These are phyloP conservation scores for Phalaenopsis equestris DNA, from an alignment of 106 monocot species.

Conservation along the genomic window DNA sequence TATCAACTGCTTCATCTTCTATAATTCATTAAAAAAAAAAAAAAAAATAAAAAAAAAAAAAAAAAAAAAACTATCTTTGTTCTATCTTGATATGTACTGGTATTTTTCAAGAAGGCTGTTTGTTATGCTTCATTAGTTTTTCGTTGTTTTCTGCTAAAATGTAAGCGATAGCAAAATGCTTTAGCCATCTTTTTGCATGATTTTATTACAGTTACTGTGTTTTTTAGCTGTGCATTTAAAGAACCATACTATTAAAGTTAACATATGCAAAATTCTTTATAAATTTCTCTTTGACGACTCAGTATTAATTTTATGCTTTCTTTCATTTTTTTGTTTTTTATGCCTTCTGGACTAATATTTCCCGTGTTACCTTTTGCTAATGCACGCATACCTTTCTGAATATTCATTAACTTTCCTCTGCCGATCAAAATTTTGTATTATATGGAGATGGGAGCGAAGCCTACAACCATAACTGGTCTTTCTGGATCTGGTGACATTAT, in stretches of 20 bases:
- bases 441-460: conserved; percentile 90
- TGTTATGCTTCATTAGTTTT: neutral
- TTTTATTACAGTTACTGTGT: neutral
- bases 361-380: neutral
- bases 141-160: neutral
- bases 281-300: neutral
- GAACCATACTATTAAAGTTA: neutral
- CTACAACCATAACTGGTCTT: conserved; percentile 84
- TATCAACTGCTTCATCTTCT: neutral
- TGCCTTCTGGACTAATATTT: neutral
- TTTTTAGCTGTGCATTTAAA: neutral
- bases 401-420: neutral
- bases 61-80: neutral
- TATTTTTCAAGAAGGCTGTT: neutral
- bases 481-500: conserved; percentile 98
- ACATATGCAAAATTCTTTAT: neutral
- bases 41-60: too few relatives aligned
- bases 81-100: neutral
- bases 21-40: too few relatives aligned
- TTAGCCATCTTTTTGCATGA: neutral
- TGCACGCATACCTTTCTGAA: neutral
- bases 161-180: neutral
- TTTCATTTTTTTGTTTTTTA: neutral
- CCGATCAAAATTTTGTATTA: neutral
- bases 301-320: neutral